phyloP scores from a whole-genome alignment of 345 rosid genomes.

The Corchorus capsularis region DNA sequence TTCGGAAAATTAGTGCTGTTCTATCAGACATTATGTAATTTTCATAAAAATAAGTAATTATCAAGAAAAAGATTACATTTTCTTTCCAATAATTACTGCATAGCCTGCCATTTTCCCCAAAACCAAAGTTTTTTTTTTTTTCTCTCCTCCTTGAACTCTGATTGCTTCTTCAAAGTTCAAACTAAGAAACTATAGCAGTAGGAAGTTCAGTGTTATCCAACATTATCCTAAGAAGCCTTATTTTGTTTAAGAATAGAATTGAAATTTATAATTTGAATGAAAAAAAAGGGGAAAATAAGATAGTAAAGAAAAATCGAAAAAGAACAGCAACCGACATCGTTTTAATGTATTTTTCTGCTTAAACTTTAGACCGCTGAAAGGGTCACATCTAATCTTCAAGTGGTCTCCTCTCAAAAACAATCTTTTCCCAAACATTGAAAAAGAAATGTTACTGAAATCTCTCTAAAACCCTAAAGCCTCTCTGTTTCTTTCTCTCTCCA shows the following conservation, averaged over 20 bases:
- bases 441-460: slow-evolving; percentile 11
- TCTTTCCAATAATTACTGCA: too few species aligned
- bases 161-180: too few species aligned
- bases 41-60: slow-evolving; percentile 31
- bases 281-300: neutral
- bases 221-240: neutral
- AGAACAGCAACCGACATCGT: slow-evolving; percentile 25
- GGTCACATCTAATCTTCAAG: neutral
- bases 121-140: too few species aligned
- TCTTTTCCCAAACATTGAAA: neutral
- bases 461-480: slow-evolving; percentile 56
- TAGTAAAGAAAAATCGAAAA: neutral
- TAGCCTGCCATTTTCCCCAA: too few species aligned
- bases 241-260: neutral
- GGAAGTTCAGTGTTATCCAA: too few species aligned
- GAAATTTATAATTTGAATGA: too few species aligned
- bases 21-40: slow-evolving; percentile 24
- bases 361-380: neutral
- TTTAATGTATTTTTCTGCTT: neutral
- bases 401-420: neutral
- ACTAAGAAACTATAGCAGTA: too few species aligned
- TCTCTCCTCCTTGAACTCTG: too few species aligned
- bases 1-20: neutral
- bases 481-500: neutral
- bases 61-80: slow-evolving; percentile 2